phyloP scores from a whole-genome alignment of 1,284 basidiomycete genomes.

The Fomitopsis betulina region DNA sequence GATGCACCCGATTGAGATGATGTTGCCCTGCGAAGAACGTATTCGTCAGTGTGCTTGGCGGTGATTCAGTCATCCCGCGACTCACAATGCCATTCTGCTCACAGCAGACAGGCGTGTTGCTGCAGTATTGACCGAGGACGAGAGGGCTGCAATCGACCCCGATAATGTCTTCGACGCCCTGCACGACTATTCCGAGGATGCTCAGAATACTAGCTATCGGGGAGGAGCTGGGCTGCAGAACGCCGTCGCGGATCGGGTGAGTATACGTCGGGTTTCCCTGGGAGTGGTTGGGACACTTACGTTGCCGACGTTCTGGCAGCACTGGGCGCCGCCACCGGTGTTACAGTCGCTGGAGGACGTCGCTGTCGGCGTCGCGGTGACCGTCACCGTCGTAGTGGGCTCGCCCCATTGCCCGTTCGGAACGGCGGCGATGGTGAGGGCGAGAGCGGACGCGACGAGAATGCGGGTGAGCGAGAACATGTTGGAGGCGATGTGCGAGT shows the following conservation, averaged over 20 bases:
- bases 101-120: conserved; percentile 19
- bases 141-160: conserved; percentile 22
- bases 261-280: no score
- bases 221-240: neutral
- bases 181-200: conserved; percentile 18
- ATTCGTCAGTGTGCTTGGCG: neutral
- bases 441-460: conserved; percentile 17
- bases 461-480: conserved; percentile 13
- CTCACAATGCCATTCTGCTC: conserved; percentile 20
- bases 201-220: conserved; percentile 1
- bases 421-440: conserved; percentile 21
- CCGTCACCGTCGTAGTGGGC: conserved; percentile 15
- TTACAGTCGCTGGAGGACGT: conserved; percentile 19
- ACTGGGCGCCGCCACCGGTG: conserved; percentile 23
- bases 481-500: no score
- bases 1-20: conserved; percentile 17
- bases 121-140: conserved; percentile 13
- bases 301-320: conserved; percentile 19
- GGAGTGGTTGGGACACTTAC: neutral
- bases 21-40: conserved; percentile 6
- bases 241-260: neutral
- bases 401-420: neutral
- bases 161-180: conserved; percentile 12
- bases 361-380: conserved; percentile 12
- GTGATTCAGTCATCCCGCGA: neutral